A percentile compares a stretch with the other conserved stretches of the same genome.
Evolutionary conservation across 2,329 filamentous ascomycete genomes (phyloP).

Genomic region (Diplodia mutila): DNA sequence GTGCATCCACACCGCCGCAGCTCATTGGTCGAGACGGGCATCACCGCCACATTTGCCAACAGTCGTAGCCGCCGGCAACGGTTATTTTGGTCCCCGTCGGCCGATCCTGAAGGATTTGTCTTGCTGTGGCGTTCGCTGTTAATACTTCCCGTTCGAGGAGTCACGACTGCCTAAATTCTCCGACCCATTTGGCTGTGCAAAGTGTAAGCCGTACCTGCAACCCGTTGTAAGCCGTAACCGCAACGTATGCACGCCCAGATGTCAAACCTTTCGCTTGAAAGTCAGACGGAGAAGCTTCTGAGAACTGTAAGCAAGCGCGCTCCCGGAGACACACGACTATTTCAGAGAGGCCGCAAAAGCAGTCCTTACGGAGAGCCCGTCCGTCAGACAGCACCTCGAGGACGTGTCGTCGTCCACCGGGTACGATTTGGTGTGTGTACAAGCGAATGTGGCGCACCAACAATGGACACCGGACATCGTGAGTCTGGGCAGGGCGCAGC

Average conservation of each 20-base stretch:
- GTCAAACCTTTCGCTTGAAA: not conserved
- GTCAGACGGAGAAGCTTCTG: not conserved
- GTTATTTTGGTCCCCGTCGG: not conserved
- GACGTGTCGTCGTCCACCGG: not conserved
- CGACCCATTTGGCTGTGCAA: not conserved
- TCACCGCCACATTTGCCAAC: constrained; percentile 16
- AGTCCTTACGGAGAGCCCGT: not conserved
- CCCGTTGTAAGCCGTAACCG: no score
- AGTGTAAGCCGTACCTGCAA: not conserved
- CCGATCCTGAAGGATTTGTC: not conserved
- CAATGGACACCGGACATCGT: constrained; percentile 8
- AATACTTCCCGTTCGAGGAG: not conserved
- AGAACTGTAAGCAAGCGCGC: not conserved
- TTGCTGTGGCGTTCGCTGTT: constrained; percentile 5
- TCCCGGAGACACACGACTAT: not conserved
- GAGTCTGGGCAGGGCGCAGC: constrained; percentile 14
- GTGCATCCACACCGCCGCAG: not conserved
- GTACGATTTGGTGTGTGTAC: not conserved
- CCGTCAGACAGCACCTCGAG: not conserved
- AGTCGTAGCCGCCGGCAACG: not conserved
- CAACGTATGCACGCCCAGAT: not conserved
- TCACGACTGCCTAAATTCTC: not conserved
- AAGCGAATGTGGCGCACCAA: constrained; percentile 14
- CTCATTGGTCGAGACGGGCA: not conserved
- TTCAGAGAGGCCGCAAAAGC: not conserved